phyloP scores from a whole-genome alignment of 768 basidiomycete species.

The Fibroporia radiculosa region DNA sequence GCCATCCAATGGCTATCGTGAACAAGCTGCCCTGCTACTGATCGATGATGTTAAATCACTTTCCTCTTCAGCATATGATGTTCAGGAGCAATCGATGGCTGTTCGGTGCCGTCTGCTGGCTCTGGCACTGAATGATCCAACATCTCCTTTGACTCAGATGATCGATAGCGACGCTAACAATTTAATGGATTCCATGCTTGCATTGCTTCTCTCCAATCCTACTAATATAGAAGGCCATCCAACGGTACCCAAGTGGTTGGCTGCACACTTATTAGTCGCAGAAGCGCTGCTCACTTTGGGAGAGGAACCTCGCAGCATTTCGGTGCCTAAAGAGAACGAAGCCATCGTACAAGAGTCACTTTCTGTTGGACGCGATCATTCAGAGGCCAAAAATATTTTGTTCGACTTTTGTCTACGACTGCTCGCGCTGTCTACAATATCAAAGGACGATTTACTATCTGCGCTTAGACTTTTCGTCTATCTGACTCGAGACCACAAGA shows the following conservation, averaged over 20 bases:
- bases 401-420: slow-evolving; percentile 74
- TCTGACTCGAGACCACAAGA: slow-evolving; percentile 63
- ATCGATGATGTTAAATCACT: slow-evolving; percentile 71
- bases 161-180: slow-evolving; percentile 40
- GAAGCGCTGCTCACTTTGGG: slow-evolving; percentile 76
- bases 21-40: slow-evolving; percentile 61
- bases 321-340: slow-evolving; percentile 66
- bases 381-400: slow-evolving; percentile 53
- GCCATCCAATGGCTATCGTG: slow-evolving; percentile 47
- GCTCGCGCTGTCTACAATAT: slow-evolving; percentile 54
- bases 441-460: slow-evolving; percentile 77
- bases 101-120: slow-evolving; percentile 84
- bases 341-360: slow-evolving; percentile 44
- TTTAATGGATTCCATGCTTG: slow-evolving; percentile 63
- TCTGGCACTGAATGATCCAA: slow-evolving; percentile 70
- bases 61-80: slow-evolving; percentile 56
- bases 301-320: slow-evolving; percentile 60
- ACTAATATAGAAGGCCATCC: slow-evolving; percentile 43
- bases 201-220: slow-evolving; percentile 53
- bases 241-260: slow-evolving; percentile 75
- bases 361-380: slow-evolving; percentile 50
- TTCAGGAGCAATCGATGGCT: slow-evolving; percentile 68
- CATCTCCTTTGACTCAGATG: slow-evolving; percentile 42
- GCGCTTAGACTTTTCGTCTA: slow-evolving; percentile 77
- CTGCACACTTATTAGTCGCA: slow-evolving; percentile 75